Base-by-base conservation (phyloP, 2,329 filamentous ascomycete species). In the Exophiala phaeomuriformis region DNA sequence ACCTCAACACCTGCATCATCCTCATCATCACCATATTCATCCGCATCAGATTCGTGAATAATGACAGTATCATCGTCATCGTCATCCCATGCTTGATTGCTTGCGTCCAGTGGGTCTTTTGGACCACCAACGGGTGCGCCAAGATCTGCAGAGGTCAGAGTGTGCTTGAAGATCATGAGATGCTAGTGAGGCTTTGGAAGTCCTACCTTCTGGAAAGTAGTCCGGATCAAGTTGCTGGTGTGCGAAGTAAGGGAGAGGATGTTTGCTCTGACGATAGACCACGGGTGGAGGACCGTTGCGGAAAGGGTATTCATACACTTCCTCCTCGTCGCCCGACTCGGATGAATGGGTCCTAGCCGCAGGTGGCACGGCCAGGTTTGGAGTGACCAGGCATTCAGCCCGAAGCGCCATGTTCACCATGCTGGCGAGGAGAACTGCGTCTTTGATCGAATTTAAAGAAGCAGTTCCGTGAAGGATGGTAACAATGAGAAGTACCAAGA, bases 161-260 rank as follows among this genome's bases (percentile, higher is more conserved):
- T 45, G 3, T 4, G 19, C 12, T 29, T 36, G 19, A 9, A 12
- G 4, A 6, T 5, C n/a, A 36, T 5, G 33, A 12, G 12, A 5
- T 27, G 12, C 8, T 12, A n/a, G 5, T 19, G n/a, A 7, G 28
- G 7, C 10, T 41, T 27, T 27, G 39, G 9, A 8, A 3, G 48
- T 36, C 57, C 43, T 52, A 61, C 62, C 49, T n/a, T 5, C 28
- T 31, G 62, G 56, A 35, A 60, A 64, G 30, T 55, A 53, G n/a
- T 37, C 43, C 5, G 52, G 55, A 37, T 64, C 57, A 10, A 64
- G 60, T 35, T 58, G 50, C 29, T 61, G 52, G 49, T 64, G 59
- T 10, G 58, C 60, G 44, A 64, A 64, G 47, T 63, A 64, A 7
- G 63, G 63, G 29, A 63, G 55, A 12, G 37, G 46, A 31, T 49